Evolutionary conservation across 805 yeast species (phyloP).

Genomic region (Teunomyces kruisii): DNA sequence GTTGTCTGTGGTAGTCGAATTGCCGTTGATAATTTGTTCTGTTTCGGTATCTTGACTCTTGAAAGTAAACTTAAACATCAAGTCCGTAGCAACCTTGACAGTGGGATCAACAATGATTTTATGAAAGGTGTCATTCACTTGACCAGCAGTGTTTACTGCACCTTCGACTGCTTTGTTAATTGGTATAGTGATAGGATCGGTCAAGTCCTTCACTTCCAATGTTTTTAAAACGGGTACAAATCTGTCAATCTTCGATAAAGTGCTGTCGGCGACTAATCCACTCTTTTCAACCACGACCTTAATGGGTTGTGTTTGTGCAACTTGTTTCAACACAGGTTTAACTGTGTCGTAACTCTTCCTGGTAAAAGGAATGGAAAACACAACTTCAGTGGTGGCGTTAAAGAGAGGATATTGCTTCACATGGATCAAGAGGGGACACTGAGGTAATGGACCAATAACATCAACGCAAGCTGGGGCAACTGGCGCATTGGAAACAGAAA

Average conservation of each 20-base stretch:
- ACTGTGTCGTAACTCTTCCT: neutral
- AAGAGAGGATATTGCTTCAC: conserved; percentile 8
- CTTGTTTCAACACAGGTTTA: neutral
- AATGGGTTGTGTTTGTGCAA: conserved; percentile 25
- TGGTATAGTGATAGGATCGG: conserved; percentile 52
- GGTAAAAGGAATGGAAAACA: conserved; percentile 3
- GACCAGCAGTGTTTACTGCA: neutral
- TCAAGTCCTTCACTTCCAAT: conserved; percentile 47
- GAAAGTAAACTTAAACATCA: neutral
- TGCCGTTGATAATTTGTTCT: neutral
- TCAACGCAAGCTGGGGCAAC: neutral
- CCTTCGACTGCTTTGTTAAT: neutral
- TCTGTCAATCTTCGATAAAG: conserved; percentile 58
- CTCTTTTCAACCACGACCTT: conserved; percentile 53
- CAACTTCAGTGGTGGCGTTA: conserved; percentile 1
- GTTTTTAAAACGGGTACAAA: conserved; percentile 60
- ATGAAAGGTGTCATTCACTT: conserved; percentile 1
- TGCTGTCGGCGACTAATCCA: conserved; percentile 48
- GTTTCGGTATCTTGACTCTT: neutral
- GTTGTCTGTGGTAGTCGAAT: neutral
- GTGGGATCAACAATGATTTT: conserved; percentile 1
- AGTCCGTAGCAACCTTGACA: conserved; percentile 2
- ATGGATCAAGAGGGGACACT: neutral
- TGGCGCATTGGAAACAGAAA: neutral
- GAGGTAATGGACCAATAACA: neutral